Conservation (phyloP, 176 grass and related monocot genomes). For the Avena atlantica region DNA sequence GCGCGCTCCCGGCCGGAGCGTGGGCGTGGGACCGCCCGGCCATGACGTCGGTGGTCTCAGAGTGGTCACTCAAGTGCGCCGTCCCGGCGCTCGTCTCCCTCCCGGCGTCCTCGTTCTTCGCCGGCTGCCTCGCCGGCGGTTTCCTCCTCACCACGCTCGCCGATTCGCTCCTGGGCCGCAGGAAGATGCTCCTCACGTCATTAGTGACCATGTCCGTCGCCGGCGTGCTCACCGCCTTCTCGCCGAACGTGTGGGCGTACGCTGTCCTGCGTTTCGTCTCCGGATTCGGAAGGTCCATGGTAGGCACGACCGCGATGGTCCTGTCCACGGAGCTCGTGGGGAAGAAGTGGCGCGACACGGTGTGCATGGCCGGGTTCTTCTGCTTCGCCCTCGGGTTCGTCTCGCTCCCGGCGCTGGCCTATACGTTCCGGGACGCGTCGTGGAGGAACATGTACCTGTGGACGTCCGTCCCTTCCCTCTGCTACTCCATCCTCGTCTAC, state of each 20-base stretch:
- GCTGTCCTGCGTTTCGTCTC: slow-evolving; percentile 66
- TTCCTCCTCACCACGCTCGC: slow-evolving; percentile 80
- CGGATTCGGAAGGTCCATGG: slow-evolving; percentile 70
- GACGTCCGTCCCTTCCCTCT: slow-evolving; percentile 70
- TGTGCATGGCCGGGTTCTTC: slow-evolving; percentile 69
- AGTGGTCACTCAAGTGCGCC: slow-evolving; percentile 81
- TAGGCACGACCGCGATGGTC: slow-evolving; percentile 74
- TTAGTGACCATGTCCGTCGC: slow-evolving; percentile 66
- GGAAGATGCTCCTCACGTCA: slow-evolving; percentile 70
- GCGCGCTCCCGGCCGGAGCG: slow-evolving; percentile 49
- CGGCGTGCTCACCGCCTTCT: slow-evolving; percentile 57
- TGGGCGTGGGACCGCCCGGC: slow-evolving; percentile 73
- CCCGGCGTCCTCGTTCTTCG: slow-evolving; percentile 84
- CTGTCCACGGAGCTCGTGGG: slow-evolving; percentile 83
- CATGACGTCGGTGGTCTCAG: slow-evolving; percentile 61
- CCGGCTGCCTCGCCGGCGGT: slow-evolving; percentile 77
- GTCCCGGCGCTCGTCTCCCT: slow-evolving; percentile 68
- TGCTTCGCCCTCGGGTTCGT: slow-evolving; percentile 86
- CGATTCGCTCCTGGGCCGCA: slow-evolving; percentile 76
- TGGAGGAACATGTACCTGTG: slow-evolving; percentile 82
- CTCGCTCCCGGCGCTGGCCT: slow-evolving; percentile 80
- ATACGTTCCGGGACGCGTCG: slow-evolving; percentile 53
- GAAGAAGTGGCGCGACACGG: slow-evolving; percentile 74
- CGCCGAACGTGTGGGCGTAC: slow-evolving; percentile 89
- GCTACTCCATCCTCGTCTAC: slow-evolving; percentile 62